Conservation (phyloP, 495 filamentous ascomycete genomes). For the Penicillium coprophilum region DNA sequence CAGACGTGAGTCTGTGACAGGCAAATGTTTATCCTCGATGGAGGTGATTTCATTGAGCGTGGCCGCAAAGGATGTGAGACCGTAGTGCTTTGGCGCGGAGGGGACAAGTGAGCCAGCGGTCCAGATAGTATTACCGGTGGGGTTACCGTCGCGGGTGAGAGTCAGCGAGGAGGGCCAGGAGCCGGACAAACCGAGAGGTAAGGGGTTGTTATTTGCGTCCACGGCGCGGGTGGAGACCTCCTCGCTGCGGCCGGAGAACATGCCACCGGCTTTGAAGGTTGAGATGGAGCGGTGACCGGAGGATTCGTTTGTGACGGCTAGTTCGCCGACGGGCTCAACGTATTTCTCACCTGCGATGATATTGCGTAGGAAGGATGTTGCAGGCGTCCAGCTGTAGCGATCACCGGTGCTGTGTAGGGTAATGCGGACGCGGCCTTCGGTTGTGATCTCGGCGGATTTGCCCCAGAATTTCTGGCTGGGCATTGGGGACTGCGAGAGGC, state of each 20-base stretch:
- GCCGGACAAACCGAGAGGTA: slow-evolving; percentile 65
- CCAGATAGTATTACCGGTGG: slow-evolving; percentile 69
- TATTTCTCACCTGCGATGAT: slow-evolving; percentile 98
- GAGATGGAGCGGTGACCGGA: slow-evolving; percentile 75
- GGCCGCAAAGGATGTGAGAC: slow-evolving; percentile 83
- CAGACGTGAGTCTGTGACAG: slow-evolving; percentile 77
- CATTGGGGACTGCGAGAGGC: slow-evolving; percentile 77
- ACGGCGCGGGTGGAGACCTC: slow-evolving; percentile 76
- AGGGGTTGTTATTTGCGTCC: slow-evolving; percentile 58
- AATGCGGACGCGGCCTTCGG: slow-evolving; percentile 80
- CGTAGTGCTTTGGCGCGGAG: slow-evolving; percentile 74
- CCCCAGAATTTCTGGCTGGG: slow-evolving; percentile 98
- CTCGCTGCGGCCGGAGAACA: slow-evolving; percentile 93
- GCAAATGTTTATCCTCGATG: slow-evolving; percentile 69
- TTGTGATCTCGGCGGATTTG: slow-evolving; percentile 89
- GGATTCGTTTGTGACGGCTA: slow-evolving; percentile 78
- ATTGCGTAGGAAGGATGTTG: slow-evolving; percentile 89
- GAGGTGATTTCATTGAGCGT: slow-evolving; percentile 82
- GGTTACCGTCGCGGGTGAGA: slow-evolving; percentile 57
- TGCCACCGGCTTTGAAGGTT: slow-evolving; percentile 88
- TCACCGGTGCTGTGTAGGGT: slow-evolving; percentile 70
- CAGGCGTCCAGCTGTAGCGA: slow-evolving; percentile 76
- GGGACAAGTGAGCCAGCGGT: slow-evolving; percentile 70
- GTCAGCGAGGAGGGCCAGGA: slow-evolving; percentile 80
- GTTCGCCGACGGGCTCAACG: slow-evolving; percentile 87